A percentile compares a stretch with the other conserved stretches of the same genome.
These are phyloP conservation scores for Rhodomyrtus tomentosa DNA, from an alignment of 345 rosid species.

Conservation along the genomic window DNA sequence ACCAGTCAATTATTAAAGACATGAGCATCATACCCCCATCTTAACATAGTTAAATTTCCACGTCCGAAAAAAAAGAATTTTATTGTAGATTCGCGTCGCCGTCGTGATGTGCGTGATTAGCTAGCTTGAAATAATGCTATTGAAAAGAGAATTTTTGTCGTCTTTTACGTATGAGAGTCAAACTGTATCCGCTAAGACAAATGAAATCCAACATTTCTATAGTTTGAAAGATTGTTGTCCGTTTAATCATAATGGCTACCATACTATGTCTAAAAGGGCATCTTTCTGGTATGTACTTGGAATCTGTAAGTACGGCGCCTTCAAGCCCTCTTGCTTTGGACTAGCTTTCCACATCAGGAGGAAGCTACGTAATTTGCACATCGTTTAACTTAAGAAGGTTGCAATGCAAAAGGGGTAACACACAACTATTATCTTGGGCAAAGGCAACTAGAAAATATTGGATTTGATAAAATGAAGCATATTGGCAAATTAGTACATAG, in stretches of 20 bases:
- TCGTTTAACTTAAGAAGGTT: not conserved
- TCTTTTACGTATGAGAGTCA: not conserved
- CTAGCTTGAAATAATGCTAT: not conserved
- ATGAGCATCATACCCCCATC: not conserved
- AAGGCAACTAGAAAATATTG: not conserved
- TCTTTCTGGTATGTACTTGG: no score
- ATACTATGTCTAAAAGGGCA: no score
- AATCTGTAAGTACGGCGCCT: no score
- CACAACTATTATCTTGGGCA: not conserved
- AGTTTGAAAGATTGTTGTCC: not conserved
- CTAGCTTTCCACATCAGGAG: no score
- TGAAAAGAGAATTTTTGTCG: not conserved
- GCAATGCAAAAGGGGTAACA: no score
- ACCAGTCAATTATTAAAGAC: not conserved
- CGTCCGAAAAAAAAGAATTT: not conserved
- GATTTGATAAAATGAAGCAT: not conserved
- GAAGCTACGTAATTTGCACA: not conserved
- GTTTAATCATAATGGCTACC: not conserved
- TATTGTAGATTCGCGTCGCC: not conserved
- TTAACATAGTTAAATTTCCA: not conserved
- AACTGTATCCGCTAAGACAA: accelerated
- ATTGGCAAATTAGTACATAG: not conserved
- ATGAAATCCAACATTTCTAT: not conserved
- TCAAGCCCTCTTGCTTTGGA: no score
- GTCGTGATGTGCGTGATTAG: not conserved